These are phyloP conservation scores for Eragrostis tef DNA, from an alignment of 202 grass and related monocot species.

Conservation along the genomic window DNA sequence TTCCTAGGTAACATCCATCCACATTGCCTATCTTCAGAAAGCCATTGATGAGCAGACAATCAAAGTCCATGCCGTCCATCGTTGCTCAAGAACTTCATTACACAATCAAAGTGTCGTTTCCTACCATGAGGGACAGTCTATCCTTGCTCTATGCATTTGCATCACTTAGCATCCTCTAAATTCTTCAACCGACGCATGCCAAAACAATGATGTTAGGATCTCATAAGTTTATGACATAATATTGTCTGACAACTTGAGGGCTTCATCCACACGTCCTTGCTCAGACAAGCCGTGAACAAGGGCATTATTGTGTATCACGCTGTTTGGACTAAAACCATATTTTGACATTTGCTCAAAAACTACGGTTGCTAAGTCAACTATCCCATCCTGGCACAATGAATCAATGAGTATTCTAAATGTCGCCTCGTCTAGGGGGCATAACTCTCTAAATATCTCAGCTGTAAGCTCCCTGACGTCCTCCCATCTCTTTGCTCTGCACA, in stretches of 20 bases:
- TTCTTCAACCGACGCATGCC: neutral
- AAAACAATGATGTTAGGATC: neutral
- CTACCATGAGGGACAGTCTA: neutral
- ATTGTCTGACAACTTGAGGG: neutral
- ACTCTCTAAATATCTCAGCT: conserved; percentile 34
- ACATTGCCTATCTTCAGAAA: neutral
- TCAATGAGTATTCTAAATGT: conserved; percentile 7
- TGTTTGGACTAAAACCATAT: conserved; percentile 26
- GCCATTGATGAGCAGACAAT: neutral
- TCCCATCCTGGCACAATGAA: conserved; percentile 12
- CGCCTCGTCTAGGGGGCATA: neutral
- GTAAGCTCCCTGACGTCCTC: conserved; percentile 31
- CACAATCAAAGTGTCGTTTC: too few species aligned
- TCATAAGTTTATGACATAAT: neutral
- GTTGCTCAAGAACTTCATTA: neutral
- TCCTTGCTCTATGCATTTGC: too few species aligned
- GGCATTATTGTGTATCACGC: neutral
- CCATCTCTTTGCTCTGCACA: conserved; percentile 49
- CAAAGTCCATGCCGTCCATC: neutral
- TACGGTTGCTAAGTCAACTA: conserved; percentile 26
- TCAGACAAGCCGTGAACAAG: neutral
- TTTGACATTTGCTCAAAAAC: conserved; percentile 26
- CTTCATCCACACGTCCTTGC: conserved; percentile 10
- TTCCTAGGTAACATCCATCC: neutral
- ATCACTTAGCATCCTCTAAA: neutral